Base-by-base conservation (phyloP, 2,329 filamentous ascomycete species). In the Elsinoe perseae region DNA sequence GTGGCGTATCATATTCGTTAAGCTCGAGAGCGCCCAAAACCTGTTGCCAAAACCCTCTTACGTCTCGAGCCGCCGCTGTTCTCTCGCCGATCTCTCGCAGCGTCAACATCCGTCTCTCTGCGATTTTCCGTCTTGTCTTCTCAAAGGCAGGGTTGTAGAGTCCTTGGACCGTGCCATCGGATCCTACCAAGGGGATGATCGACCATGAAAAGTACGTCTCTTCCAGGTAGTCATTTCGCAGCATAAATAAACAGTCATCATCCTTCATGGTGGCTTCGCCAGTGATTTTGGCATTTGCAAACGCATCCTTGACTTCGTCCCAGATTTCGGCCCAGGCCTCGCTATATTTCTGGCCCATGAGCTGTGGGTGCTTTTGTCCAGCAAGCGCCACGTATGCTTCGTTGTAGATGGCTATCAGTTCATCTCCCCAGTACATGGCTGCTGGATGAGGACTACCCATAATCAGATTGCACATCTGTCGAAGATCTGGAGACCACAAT, bases 181-280 rank as follows among this genome's bases (percentile, higher is more conserved):
- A 77, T 2, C 87, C 87, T 1, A 92, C 80, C 60, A 92, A 76
- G 0, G 88, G 88, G 23, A 92, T 85, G 40, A 92, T 83, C 1
- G 83, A 87, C 87, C 87, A 92, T 10, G 85, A 87, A 67, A 92
- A 92, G 66, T 87, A 92, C 0, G 86, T 83, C 66, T 93, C 88
- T 68, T 95, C 87, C 1, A 89, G 70, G 59, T 80, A 89, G 1
- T 83, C 81, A 60, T 82, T 80, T 6, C 88, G 80, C 46, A 79
- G 75, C 28, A 93, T 78, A 64, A 90, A 89, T 1, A 92, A 74
- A 57, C 82, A 82, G 60, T 92, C 86, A 63, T 93, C 88, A 61
- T 91, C 84, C 68, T 90, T 92, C 85, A 91, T 88, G 0, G 84
- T 89, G 0, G 87, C 85, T 70, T 90, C 84, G 0, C 87, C 89